Evolutionary conservation across 2,329 filamentous ascomycete genomes (phyloP), one percentile per base, ranked within the genome.

Genomic region (Fusarium albidum): DNA sequence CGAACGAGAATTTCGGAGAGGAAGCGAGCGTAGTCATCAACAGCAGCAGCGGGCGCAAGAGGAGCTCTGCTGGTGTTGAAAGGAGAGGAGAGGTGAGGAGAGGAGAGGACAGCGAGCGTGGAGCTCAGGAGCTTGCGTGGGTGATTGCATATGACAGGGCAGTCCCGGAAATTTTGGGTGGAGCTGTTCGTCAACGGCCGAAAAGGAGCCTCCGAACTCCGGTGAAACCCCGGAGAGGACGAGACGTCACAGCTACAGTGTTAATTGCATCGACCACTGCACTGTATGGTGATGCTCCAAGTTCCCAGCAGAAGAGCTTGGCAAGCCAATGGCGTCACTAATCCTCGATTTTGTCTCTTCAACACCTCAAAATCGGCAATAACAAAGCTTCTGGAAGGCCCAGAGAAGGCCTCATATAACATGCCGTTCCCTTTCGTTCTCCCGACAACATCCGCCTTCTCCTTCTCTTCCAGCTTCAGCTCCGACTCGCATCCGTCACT

Each of bases 401-500:
- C n/a, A n/a, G n/a, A n/a, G n/a, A n/a, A 3, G 6, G 2, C 33
- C 14, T 38, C 29, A 15, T n/a, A 34, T 63, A 76, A 67, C 34
- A 98, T 98, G 95, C 93, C 94, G 27, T 98, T 91, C 70, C 89
- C 90, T 11, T 97, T 96, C 69, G 77, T 84, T 10, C 85, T 98
- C 27, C 93, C 95, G 3, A 98, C 94, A 1, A 97, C 94, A 6
- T 96, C 92, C 28, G 85, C 89, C 47, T 88, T 96, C 69, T 88
- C 90, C 45, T 94, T 96, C 70, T 89, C 90, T 17, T 81, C 88
- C 31, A 89, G 81, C 73, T 88, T 96, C 73, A 83, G 77, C 65
- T 94, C 90, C 68, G 84, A 87, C 60, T 92, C 91, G 3, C 94
- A 98, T 73, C 94, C 95, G 4, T 96, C 94, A 1, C 82, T 99